phyloP scores from a whole-genome alignment of 2,329 filamentous ascomycete species.

The Colletotrichum sojae region DNA sequence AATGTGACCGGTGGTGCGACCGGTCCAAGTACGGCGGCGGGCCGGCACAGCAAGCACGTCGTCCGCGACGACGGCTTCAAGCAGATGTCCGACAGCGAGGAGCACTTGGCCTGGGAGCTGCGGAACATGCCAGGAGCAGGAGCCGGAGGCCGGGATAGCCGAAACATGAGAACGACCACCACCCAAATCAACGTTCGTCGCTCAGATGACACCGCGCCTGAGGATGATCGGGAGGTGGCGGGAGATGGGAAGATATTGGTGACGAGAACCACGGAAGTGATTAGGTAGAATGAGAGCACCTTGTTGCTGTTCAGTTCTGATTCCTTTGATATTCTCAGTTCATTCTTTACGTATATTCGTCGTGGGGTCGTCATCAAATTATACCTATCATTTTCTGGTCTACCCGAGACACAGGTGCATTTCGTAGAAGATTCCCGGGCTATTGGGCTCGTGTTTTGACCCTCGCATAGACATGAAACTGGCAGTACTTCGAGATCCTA shows the following conservation, averaged over 20 bases:
- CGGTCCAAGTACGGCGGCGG: too few species aligned
- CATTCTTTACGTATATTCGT: background rate
- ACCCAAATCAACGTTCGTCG: background rate
- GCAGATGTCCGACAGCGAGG: constrained; percentile 43
- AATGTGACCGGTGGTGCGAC: background rate
- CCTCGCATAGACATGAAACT: background rate
- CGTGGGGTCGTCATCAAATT: background rate
- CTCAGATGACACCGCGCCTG: background rate
- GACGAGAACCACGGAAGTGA: background rate
- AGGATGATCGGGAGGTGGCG: background rate
- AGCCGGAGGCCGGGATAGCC: background rate
- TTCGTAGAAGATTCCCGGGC: background rate
- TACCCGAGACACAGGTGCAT: background rate
- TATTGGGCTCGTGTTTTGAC: background rate
- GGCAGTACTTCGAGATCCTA: background rate
- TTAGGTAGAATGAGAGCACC: background rate
- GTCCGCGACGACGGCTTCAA: constrained; percentile 26
- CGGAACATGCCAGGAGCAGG: background rate
- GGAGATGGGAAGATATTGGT: background rate
- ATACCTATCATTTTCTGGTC: background rate
- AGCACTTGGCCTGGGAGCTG: constrained; percentile 42
- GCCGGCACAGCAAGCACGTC: background rate
- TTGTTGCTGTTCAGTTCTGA: too few species aligned
- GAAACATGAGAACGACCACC: background rate
- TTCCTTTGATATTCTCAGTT: too few species aligned